A percentile compares a stretch with the other conserved stretches of the same genome.
These are phyloP conservation scores for Podila clonocystis DNA, from an alignment of 192 early-diverging fungal genomes.

Conservation along the genomic window DNA sequence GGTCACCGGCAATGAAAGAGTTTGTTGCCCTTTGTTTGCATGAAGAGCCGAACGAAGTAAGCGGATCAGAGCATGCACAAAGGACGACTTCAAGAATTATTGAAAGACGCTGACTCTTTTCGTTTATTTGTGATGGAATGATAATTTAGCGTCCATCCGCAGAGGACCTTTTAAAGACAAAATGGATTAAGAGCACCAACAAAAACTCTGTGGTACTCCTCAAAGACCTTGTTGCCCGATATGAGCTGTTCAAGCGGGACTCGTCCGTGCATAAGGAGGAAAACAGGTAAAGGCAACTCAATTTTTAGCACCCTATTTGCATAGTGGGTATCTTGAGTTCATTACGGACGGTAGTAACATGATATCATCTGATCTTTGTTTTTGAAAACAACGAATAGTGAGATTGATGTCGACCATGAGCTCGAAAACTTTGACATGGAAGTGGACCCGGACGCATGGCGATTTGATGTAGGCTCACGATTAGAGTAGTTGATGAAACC, in stretches of 20 bases:
- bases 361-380: background rate
- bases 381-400: constrained; percentile 11
- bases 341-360: background rate
- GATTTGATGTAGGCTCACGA: constrained; percentile 58
- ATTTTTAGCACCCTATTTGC: background rate
- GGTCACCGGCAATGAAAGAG: constrained; percentile 84
- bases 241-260: constrained; percentile 68
- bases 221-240: constrained; percentile 71
- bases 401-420: constrained; percentile 57
- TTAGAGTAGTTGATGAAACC: background rate
- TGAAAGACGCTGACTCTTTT: background rate
- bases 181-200: constrained; percentile 74
- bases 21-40: constrained; percentile 90
- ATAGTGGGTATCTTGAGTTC: background rate
- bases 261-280: constrained; percentile 35
- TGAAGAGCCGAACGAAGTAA: constrained; percentile 84
- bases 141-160: constrained; percentile 79
- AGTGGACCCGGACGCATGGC: constrained; percentile 57
- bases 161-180: constrained; percentile 85
- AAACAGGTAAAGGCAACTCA: constrained; percentile 25
- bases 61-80: background rate
- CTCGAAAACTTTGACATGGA: constrained; percentile 56
- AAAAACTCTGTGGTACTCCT: constrained; percentile 63
- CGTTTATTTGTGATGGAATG: background rate
- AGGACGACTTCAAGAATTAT: background rate